Evolutionary conservation across 2,329 filamentous ascomycete species (phyloP).

Genomic region (Pseudogymnoascus sp.): DNA sequence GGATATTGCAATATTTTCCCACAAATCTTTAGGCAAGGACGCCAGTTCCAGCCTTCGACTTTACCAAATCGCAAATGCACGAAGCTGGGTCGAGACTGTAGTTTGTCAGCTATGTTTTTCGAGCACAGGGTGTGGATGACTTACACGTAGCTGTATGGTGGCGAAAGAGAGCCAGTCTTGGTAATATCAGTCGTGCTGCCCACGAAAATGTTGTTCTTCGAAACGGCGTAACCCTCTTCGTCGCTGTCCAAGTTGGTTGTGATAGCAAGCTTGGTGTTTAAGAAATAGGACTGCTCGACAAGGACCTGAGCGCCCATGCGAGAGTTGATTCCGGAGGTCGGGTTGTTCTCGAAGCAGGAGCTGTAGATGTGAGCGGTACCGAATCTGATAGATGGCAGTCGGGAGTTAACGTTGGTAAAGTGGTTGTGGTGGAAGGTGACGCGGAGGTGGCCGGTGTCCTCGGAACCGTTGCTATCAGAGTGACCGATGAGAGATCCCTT

Average conservation of each 20-base stretch:
- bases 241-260: constrained; percentile 1
- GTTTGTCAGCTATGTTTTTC: not conserved
- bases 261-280: not conserved
- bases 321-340: constrained; percentile 47
- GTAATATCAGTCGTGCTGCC: constrained; percentile 17
- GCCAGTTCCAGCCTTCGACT: not conserved
- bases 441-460: constrained; percentile 24
- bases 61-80: not conserved
- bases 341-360: constrained; percentile 37
- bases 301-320: constrained; percentile 49
- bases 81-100: not conserved
- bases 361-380: constrained; percentile 57
- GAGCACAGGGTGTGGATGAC: not conserved
- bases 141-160: constrained; percentile 17
- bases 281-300: constrained; percentile 32
- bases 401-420: constrained; percentile 19
- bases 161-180: constrained; percentile 12
- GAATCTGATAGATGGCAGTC: constrained; percentile 53
- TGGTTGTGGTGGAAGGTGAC: constrained; percentile 24
- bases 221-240: not conserved
- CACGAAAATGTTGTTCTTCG: constrained; percentile 8
- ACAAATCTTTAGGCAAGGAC: not conserved
- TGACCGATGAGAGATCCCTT: constrained; percentile 26
- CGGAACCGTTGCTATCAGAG: constrained; percentile 23
- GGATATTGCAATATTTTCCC: not conserved